Evolutionary conservation across 352 stramenopile genomes (phyloP).

Genomic region (Pythium dissimile): DNA sequence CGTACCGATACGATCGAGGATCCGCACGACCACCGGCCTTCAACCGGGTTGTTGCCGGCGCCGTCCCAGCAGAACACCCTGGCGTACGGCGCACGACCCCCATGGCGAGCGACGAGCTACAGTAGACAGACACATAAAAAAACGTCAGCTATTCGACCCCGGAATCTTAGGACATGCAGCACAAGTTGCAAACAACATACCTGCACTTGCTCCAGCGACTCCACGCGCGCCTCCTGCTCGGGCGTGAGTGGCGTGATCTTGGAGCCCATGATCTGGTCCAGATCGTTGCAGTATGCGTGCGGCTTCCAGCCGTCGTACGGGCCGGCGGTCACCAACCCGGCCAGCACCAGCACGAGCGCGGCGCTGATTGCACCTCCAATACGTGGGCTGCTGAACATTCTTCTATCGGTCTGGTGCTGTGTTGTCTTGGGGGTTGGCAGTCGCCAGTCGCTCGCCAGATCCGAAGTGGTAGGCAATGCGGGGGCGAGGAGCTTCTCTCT

Average conservation of each 20-base stretch:
- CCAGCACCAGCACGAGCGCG: conserved; percentile 20
- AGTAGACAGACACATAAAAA: background rate
- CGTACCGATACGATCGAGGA: conserved; percentile 70
- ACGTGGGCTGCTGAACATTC: conserved; percentile 11
- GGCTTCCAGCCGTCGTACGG: conserved; percentile 76
- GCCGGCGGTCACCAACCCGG: conserved; percentile 22
- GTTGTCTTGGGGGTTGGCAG: too few relatives aligned
- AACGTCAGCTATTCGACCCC: background rate
- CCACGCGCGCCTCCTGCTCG: conserved; percentile 51
- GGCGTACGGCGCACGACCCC: conserved; percentile 67
- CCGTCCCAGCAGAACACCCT: conserved; percentile 78
- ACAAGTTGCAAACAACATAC: conserved; percentile 27
- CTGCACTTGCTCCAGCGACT: conserved; percentile 81
- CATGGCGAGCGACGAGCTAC: conserved; percentile 72
- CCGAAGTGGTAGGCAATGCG: background rate
- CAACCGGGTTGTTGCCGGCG: conserved; percentile 65
- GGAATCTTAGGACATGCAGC: too few relatives aligned
- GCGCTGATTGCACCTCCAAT: conserved; percentile 5
- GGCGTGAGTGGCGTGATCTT: conserved; percentile 57
- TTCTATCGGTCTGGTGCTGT: background rate
- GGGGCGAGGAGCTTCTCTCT: background rate
- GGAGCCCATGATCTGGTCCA: conserved; percentile 52
- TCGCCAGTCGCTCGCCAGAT: background rate
- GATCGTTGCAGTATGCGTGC: conserved; percentile 78
- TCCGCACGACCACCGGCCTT: conserved; percentile 68